Evolutionary conservation across 768 basidiomycete species (phyloP), one percentile per base, ranked within the genome.

Genomic region (Phylloporus sp.): DNA sequence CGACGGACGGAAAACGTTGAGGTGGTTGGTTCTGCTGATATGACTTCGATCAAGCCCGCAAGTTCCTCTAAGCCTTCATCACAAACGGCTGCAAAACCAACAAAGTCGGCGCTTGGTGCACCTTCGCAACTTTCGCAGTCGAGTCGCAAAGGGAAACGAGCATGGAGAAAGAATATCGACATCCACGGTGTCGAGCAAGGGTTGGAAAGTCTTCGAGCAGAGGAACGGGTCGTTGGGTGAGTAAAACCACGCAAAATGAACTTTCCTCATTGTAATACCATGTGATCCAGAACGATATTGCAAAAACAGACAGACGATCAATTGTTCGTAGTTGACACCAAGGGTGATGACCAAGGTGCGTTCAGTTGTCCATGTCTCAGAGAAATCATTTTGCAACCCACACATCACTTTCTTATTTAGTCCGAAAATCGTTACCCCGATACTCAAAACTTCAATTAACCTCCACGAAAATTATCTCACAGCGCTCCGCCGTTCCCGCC

Each of bases 141-240:
- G 0, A 89, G 86, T 60, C 74, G 93, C 51, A 95, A 92, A 68
- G 91, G 92, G n/a, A 95, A 95, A 68, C 82, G 81, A 50, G 83
- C 93, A 42, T 95, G 94, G 94, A 72, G 94, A 65, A 95, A 97
- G 73, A 91, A 97, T 68, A 85, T 95, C 47, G 84, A 95, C 65
- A 79, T 95, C 45, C 80, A 81, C 23, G 84, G 83, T 45, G 84
- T 94, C 18, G 92, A 95, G 60, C 73, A 76, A 42, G 84, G 81
- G 3, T 62, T 95, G 56, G 93, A 95, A 67, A 79, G 74, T 51
- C 72, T 89, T 54, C 75, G 93, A 48, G 80, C 79, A n/a, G 90
- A 95, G 65, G 92, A 95, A 65, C 74, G 89, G 49, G 78, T 84
- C 5, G 80, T 79, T 55, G 92, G 92, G 91, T 92, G 61, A 55